These are phyloP conservation scores for Spiraea crenata DNA, from an alignment of 331 rosid genomes.

Conservation along the genomic window DNA sequence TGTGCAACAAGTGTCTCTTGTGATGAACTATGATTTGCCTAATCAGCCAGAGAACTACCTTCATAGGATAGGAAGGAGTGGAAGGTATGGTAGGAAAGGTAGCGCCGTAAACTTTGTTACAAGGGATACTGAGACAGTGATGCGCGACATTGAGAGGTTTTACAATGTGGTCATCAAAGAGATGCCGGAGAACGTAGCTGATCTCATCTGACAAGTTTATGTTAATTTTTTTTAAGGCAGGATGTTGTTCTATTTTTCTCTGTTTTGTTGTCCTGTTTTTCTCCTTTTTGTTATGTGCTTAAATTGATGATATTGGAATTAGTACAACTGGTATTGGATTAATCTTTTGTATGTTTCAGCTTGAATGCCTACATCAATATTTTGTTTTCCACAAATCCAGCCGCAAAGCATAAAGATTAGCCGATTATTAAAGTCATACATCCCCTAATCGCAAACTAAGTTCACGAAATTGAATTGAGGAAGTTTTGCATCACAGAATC, in stretches of 20 bases:
- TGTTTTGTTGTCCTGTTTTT: too few species aligned
- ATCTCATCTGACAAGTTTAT: constrained; percentile 64
- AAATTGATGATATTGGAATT: too few species aligned
- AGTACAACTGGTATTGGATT: too few species aligned
- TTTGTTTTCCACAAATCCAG: too few species aligned
- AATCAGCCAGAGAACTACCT: constrained; percentile 97
- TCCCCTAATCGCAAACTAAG: too few species aligned
- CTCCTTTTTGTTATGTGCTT: too few species aligned
- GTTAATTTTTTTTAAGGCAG: constrained; percentile 39
- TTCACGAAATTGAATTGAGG: too few species aligned
- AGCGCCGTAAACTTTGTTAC: constrained; percentile 92
- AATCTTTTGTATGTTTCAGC: too few species aligned
- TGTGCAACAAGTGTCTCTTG: constrained; percentile 95
- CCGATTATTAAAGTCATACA: too few species aligned
- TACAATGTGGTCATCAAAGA: constrained; percentile 86
- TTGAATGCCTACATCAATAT: too few species aligned
- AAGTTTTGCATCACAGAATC: too few species aligned
- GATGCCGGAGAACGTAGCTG: constrained; percentile 84
- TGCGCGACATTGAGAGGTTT: constrained; percentile 86
- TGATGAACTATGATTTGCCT: constrained; percentile 83
- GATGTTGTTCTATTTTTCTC: constrained; percentile 29
- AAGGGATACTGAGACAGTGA: constrained; percentile 73
- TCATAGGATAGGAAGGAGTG: constrained; percentile 91
- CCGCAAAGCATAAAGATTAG: too few species aligned
- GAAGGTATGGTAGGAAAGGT: constrained; percentile 94